These are phyloP conservation scores for Coelastrella sp. DNA, from an alignment of 139 green algal genomes.

Conservation along the genomic window DNA sequence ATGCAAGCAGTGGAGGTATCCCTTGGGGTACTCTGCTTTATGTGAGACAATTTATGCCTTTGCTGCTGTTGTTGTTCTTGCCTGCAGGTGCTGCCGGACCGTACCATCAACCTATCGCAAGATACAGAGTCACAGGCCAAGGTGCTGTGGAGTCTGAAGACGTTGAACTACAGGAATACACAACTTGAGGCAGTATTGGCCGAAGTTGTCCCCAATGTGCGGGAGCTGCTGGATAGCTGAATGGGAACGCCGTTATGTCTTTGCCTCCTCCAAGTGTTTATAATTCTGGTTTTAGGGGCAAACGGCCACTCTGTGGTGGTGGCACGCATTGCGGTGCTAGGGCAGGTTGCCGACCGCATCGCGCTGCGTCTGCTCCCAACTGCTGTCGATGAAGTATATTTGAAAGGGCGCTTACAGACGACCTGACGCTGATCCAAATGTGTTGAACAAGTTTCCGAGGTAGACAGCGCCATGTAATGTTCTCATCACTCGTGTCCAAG, in stretches of 20 bases:
- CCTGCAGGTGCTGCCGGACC: conserved; percentile 1
- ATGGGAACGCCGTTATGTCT: not conserved
- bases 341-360: too few relatives aligned
- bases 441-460: not conserved
- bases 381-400: too few relatives aligned
- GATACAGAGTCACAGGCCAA: conserved; percentile 3
- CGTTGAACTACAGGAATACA: not conserved
- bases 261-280: not conserved
- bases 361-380: too few relatives aligned
- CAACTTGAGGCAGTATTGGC: conserved; percentile 15
- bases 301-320: too few relatives aligned
- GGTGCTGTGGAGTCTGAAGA: conserved; percentile 31
- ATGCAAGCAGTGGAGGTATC: too few relatives aligned
- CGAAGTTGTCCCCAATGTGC: conserved; percentile 8
- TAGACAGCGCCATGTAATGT: not conserved
- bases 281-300: not conserved
- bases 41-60: too few relatives aligned
- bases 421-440: too few relatives aligned
- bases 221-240: conserved; percentile 15
- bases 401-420: too few relatives aligned
- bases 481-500: too few relatives aligned
- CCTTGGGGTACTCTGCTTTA: not conserved
- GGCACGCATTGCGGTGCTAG: too few relatives aligned
- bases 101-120: not conserved
- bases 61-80: not conserved